Conservation (phyloP, 768 basidiomycete species). For the Myochromella boudieri region DNA sequence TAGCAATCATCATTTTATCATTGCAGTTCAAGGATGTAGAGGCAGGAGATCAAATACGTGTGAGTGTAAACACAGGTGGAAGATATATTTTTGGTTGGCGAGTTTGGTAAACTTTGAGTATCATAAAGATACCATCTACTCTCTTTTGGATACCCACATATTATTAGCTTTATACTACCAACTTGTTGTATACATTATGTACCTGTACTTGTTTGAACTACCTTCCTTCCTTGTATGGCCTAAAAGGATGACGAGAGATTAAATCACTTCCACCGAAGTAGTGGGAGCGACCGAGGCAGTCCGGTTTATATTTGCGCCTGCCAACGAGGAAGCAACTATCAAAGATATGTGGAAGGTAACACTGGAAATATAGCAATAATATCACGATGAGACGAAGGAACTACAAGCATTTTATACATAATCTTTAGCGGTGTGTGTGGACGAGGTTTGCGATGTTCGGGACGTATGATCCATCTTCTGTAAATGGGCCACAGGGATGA, state of each 20-base stretch:
- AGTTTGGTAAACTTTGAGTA: conserved; percentile 6
- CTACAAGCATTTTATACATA: conserved; percentile 27
- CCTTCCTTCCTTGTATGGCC: no score
- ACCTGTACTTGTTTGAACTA: no score
- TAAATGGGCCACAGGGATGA: no score
- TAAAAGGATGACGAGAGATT: background rate
- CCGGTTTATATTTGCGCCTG: conserved; percentile 15
- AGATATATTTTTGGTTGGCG: conserved; percentile 15
- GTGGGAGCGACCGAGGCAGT: conserved; percentile 11
- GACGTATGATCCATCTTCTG: no score
- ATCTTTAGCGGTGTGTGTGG: conserved; percentile 6
- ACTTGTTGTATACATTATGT: no score
- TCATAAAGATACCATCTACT: background rate
- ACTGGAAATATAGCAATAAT: conserved; percentile 15
- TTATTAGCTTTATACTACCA: no score
- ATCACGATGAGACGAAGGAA: no score
- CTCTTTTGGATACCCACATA: background rate
- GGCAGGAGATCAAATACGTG: conserved; percentile 47
- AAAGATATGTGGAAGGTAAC: conserved; percentile 12
- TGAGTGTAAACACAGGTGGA: conserved; percentile 61
- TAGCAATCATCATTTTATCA: conserved; percentile 21
- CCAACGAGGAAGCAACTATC: conserved; percentile 10
- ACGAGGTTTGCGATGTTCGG: conserved; percentile 3
- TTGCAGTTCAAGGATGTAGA: conserved; percentile 49
- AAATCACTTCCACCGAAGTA: conserved; percentile 9